phyloP scores from a whole-genome alignment of 345 rosid genomes.

The Eucalyptus globulus region DNA sequence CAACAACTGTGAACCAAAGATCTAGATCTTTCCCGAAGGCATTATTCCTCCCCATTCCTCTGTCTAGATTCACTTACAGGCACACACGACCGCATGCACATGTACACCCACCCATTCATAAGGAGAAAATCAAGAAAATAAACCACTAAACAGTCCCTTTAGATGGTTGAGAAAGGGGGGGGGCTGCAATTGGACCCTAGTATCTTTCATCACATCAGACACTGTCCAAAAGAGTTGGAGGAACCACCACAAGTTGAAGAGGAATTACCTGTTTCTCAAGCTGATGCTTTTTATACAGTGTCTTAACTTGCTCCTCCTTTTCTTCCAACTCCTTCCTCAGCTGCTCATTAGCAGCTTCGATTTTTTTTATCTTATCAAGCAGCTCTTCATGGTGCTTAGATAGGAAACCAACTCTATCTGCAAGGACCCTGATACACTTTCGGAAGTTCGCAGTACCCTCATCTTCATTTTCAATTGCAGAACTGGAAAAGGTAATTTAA shows the following conservation, averaged over 20 bases:
- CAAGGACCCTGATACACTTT: constrained; percentile 60
- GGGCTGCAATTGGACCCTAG: not conserved
- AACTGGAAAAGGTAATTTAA: constrained; percentile 24
- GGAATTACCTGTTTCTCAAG: constrained; percentile 86
- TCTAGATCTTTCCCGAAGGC: not conserved
- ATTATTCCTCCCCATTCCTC: not conserved
- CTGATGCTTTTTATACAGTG: constrained; percentile 78
- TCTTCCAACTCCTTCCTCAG: constrained; percentile 73
- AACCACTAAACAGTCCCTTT: not conserved
- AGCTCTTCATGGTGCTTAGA: constrained; percentile 66
- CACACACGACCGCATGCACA: not conserved
- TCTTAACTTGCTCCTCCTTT: constrained; percentile 68
- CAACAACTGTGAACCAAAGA: not conserved
- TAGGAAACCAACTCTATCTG: constrained; percentile 76
- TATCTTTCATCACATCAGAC: not conserved
- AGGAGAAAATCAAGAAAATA: not conserved
- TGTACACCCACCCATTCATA: too few relatives aligned
- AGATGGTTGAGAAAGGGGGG: not conserved
- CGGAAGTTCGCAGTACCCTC: constrained; percentile 63
- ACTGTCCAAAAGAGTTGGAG: not conserved
- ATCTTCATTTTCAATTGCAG: constrained; percentile 60
- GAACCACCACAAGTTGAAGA: not conserved
- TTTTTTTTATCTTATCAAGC: constrained; percentile 54
- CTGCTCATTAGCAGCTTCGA: constrained; percentile 62
- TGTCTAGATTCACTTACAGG: not conserved